These are phyloP conservation scores for Hordeum marinum DNA, from an alignment of 176 grass and related monocot genomes.

Conservation along the genomic window DNA sequence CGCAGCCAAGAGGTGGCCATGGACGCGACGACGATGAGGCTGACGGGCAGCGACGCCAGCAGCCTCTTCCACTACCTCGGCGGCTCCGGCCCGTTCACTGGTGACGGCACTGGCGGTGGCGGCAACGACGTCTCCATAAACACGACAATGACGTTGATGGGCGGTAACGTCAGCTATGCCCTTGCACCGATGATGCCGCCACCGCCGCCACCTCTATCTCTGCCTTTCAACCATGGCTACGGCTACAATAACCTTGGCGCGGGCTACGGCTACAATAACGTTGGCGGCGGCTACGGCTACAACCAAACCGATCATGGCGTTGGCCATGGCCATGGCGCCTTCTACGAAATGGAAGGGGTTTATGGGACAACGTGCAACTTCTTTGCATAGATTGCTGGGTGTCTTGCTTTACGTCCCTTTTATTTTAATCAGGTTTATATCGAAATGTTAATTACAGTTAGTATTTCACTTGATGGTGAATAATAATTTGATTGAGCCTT, in stretches of 20 bases:
- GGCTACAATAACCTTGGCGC: neutral
- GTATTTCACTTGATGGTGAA: neutral
- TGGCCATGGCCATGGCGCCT: neutral
- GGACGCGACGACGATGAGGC: neutral
- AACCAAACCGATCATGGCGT: neutral
- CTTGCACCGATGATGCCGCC: neutral
- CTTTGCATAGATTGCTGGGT: neutral
- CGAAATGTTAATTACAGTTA: neutral
- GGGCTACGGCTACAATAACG: neutral
- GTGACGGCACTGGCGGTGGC: neutral
- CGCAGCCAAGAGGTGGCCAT: neutral
- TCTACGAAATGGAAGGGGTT: neutral
- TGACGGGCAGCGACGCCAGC: neutral
- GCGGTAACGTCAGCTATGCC: neutral
- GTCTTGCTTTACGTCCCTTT: neutral
- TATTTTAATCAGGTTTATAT: neutral
- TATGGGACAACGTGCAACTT: constrained; percentile 1
- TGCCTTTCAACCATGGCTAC: neutral
- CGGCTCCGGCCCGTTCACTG: neutral
- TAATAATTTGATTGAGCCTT: neutral
- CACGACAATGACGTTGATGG: neutral
- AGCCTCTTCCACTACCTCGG: neutral
- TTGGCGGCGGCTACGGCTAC: neutral
- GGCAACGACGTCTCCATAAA: neutral
- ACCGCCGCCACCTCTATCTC: neutral